Evolutionary conservation across 306 rosid species (phyloP), one percentile per base, ranked within the genome.

Genomic region (Acacia acuminata): DNA sequence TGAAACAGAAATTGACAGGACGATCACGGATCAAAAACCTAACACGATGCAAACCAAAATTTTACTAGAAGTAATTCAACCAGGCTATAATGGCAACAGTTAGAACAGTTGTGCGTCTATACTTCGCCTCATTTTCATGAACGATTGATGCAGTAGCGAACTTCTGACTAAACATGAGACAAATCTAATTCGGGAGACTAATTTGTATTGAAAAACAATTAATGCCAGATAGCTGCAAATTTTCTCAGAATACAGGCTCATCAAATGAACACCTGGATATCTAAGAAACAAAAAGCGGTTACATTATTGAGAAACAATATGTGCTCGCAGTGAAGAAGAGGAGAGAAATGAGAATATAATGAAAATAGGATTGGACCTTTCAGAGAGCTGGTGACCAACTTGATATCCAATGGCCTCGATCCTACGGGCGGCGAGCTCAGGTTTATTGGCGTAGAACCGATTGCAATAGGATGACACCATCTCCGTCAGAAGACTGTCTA

Each of bases 381-480:
- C 99, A 73, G 98, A 96, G 82, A 96, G 99, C 89, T 96, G 99
- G 78, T 89, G 98, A 75, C 99, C 99, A 82, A 96, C 97, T 89
- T 96, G 97, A 86, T 91, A 96, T 64, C 98, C 99, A 58, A 96
- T 96, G 80, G 99, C 98, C 72, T 96, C 99, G 85, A 96, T 96
- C 70, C 94, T 86, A 69, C 98, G 97, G 47, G 99, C 98, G 25
- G 99, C 97, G 50, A 96, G 97, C 63, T 96, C 99, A 25, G 96
- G 97, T 82, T 92, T 96, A 74, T 83, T 89, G 85, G 97, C 96
- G 76, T 94, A 96, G 85, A 96, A 94, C 19, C 96, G 96, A 81
- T 88, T 88, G 89, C 92, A 92, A 67, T 96, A 94, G 16, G 93
- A 88, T 19, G 96, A 85, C 2, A 96, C 98, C 97, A 94, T 94